Evolutionary conservation across 192 early-diverging fungal genomes (phyloP).

Genomic region (Backusella macrospora): DNA sequence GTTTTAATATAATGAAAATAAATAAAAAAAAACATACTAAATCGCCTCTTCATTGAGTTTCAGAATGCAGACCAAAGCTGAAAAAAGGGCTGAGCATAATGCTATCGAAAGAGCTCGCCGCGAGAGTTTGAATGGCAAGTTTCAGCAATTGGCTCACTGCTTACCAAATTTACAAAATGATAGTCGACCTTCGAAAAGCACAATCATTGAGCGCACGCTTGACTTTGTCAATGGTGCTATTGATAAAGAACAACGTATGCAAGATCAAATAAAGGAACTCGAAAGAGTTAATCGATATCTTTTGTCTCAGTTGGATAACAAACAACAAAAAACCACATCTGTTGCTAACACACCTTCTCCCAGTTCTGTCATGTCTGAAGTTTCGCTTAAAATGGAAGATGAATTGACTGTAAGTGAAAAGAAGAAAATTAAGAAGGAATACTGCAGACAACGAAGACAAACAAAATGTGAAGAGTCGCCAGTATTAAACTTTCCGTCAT

Average conservation of each 20-base stretch:
- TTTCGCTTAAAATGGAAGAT: slow-evolving; percentile 6
- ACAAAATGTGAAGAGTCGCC: slow-evolving; percentile 5
- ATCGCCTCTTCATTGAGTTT: not conserved
- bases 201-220: slow-evolving; percentile 75
- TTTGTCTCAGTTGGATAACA: slow-evolving; percentile 16
- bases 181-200: slow-evolving; percentile 75
- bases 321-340: not conserved
- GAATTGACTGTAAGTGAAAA: not conserved
- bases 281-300: slow-evolving; percentile 21
- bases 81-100: slow-evolving; percentile 74
- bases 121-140: slow-evolving; percentile 77
- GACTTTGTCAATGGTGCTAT: slow-evolving; percentile 51
- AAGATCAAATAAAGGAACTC: slow-evolving; percentile 28
- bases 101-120: slow-evolving; percentile 79
- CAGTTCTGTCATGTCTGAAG: slow-evolving; percentile 8
- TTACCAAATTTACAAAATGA: slow-evolving; percentile 71
- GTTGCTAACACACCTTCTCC: not conserved
- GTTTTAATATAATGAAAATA: not conserved
- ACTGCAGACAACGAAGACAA: not conserved
- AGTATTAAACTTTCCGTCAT: not conserved
- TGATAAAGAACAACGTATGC: slow-evolving; percentile 28
- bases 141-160: slow-evolving; percentile 77
- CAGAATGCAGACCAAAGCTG: slow-evolving; percentile 26
- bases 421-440: slow-evolving; percentile 1
- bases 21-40: not conserved